Percentiles rank a stretch among this genome's conserved stretches.
phyloP scores from a whole-genome alignment of 345 rosid genomes.

The Eucalyptus marginata region DNA sequence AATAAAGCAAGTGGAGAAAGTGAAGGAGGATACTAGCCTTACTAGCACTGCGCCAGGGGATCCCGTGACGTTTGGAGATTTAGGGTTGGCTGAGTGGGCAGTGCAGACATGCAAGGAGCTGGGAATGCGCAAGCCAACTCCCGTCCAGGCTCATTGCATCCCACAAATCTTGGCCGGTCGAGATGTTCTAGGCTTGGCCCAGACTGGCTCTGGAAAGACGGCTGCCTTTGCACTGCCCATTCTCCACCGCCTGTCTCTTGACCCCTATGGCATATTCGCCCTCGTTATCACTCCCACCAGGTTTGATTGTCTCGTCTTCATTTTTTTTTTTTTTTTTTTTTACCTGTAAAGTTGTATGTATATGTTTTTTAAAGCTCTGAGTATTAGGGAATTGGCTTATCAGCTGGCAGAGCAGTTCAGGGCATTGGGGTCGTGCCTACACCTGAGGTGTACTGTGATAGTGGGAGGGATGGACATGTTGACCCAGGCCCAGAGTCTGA shows the following conservation, averaged over 20 bases:
- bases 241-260: conserved; percentile 65
- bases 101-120: conserved; percentile 77
- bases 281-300: conserved; percentile 83
- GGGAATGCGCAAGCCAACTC: conserved; percentile 70
- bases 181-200: conserved; percentile 83
- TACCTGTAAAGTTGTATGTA: neutral
- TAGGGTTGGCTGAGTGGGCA: conserved; percentile 83
- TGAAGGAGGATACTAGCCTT: neutral
- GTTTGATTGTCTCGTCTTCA: neutral
- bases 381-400: conserved; percentile 70
- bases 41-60: neutral
- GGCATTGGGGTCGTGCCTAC: conserved; percentile 83
- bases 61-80: conserved; percentile 25
- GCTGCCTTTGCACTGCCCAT: conserved; percentile 96
- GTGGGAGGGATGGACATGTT: conserved; percentile 94
- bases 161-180: conserved; percentile 63
- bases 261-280: conserved; percentile 75
- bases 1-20: neutral
- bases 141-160: conserved; percentile 79
- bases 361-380: neutral
- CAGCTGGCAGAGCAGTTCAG: conserved; percentile 93
- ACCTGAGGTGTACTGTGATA: conserved; percentile 69
- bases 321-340: neutral
- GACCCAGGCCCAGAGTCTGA: conserved; percentile 54
- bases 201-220: conserved; percentile 92